phyloP scores from a whole-genome alignment of 2,329 filamentous ascomycete genomes.

The Byssochlamys sp. region DNA sequence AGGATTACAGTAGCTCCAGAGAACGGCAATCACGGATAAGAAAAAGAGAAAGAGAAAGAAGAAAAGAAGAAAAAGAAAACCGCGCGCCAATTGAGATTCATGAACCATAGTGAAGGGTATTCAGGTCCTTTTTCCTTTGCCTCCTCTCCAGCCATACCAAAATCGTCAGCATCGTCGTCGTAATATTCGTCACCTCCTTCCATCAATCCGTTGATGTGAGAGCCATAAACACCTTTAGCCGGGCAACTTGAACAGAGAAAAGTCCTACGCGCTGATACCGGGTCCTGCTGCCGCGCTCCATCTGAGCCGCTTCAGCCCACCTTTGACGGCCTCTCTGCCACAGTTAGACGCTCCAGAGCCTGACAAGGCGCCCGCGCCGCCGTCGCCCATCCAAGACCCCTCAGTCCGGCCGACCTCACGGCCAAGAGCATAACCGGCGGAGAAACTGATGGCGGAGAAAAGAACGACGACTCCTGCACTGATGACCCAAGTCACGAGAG shows the following conservation, averaged over 20 bases:
- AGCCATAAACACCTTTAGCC: neutral
- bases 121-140: neutral
- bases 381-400: constrained; percentile 20
- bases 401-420: constrained; percentile 50
- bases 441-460: constrained; percentile 55
- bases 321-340: constrained; percentile 38
- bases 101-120: neutral
- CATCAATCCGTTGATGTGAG: neutral
- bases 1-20: neutral
- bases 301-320: constrained; percentile 34
- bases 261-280: constrained; percentile 17
- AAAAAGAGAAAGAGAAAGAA: neutral
- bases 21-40: neutral
- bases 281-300: constrained; percentile 32
- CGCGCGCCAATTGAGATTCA: neutral
- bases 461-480: constrained; percentile 56
- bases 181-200: neutral
- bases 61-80: neutral
- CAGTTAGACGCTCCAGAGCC: constrained; percentile 28
- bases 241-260: neutral
- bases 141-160: neutral
- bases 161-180: neutral
- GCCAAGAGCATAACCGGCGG: constrained; percentile 54
- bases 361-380: constrained; percentile 12
- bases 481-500: constrained; percentile 56